Conservation (phyloP, 148 eudicot genomes). For the Cornus florida region DNA sequence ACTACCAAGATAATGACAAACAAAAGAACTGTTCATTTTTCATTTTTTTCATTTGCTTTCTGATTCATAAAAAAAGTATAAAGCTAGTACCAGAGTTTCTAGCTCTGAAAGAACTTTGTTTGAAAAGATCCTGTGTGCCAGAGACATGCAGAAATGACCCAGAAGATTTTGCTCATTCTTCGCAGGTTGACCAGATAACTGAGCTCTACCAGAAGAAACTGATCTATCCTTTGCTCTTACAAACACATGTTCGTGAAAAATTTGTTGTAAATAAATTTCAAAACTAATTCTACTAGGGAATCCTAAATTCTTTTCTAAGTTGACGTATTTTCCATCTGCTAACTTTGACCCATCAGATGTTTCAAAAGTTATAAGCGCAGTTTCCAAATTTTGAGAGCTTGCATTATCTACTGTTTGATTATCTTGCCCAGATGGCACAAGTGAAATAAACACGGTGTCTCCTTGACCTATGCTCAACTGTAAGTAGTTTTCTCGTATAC, state of each 20-base stretch:
- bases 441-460: conserved; percentile 71
- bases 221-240: conserved; percentile 53
- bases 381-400: conserved; percentile 36
- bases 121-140: conserved; percentile 87
- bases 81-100: conserved; percentile 69
- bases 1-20: background rate
- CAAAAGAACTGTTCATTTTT: background rate
- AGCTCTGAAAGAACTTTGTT: conserved; percentile 68
- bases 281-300: conserved; percentile 59
- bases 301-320: conserved; percentile 25
- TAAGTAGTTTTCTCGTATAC: conserved; percentile 72
- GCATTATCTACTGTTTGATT: conserved; percentile 32
- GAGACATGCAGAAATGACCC: conserved; percentile 89
- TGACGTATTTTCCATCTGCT: conserved; percentile 29
- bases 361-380: conserved; percentile 34
- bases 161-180: conserved; percentile 67
- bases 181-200: conserved; percentile 37
- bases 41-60: background rate
- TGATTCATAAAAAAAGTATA: background rate
- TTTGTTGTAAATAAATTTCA: conserved; percentile 74
- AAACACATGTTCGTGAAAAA: conserved; percentile 80
- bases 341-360: conserved; percentile 40
- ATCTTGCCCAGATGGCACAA: conserved; percentile 48
- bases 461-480: conserved; percentile 75
- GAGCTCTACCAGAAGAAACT: conserved; percentile 38